Conservation (phyloP, 805 yeast species). For the Sugiyamaella lignohabitans region DNA sequence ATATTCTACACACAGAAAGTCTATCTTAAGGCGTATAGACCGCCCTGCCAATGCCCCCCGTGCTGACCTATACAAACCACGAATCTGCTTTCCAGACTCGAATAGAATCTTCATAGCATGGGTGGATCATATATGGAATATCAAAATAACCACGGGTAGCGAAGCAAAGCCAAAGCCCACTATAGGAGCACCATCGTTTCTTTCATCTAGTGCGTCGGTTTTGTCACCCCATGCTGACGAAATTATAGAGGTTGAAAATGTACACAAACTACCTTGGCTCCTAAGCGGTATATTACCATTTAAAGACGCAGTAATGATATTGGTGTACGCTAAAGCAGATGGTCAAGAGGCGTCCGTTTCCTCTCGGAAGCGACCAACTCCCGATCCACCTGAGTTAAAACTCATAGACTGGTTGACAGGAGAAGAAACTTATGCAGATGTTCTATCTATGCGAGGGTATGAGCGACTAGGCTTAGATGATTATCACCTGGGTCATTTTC, state of each 20-base stretch:
- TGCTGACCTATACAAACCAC: slow-evolving; percentile 81
- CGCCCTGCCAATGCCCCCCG: slow-evolving; percentile 52
- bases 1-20: slow-evolving; percentile 49
- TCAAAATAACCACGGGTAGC: slow-evolving; percentile 39
- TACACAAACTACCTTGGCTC: slow-evolving; percentile 39
- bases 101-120: slow-evolving; percentile 73
- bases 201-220: slow-evolving; percentile 13
- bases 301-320: slow-evolving; percentile 61
- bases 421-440: slow-evolving; percentile 73
- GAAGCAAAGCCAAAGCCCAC: slow-evolving; percentile 15
- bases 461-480: slow-evolving; percentile 70
- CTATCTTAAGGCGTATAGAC: slow-evolving; percentile 45
- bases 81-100: slow-evolving; percentile 56
- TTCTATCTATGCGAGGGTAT: slow-evolving; percentile 50
- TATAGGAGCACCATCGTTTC: slow-evolving; percentile 3
- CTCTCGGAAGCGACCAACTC: background rate
- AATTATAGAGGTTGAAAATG: slow-evolving; percentile 33
- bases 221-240: slow-evolving; percentile 19
- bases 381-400: slow-evolving; percentile 57
- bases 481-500: slow-evolving; percentile 51
- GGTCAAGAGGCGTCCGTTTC: slow-evolving; percentile 24
- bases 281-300: slow-evolving; percentile 76
- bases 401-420: slow-evolving; percentile 60
- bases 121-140: slow-evolving; percentile 71
- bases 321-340: slow-evolving; percentile 48